Conservation (phyloP, 805 yeast genomes). For the Kluyveromyces wickerhamii region DNA sequence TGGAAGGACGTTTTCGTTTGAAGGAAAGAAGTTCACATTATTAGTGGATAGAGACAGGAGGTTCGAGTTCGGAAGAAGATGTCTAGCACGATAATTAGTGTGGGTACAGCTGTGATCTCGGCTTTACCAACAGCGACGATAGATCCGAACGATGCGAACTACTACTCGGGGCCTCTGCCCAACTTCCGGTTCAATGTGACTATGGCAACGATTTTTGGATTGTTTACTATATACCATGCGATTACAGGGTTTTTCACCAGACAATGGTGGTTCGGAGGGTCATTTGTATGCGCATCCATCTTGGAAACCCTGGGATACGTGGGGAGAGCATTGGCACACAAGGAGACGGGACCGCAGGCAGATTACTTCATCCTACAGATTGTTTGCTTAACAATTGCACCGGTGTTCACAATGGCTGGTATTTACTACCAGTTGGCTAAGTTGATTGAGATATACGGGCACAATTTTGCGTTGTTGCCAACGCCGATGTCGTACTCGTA, state of each 20-base stretch:
- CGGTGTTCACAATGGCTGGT: slow-evolving; percentile 81
- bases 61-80: too few species aligned
- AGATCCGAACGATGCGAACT: slow-evolving; percentile 9
- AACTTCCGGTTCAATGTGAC: slow-evolving; percentile 49
- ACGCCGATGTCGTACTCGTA: slow-evolving; percentile 37
- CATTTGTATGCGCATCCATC: slow-evolving; percentile 47
- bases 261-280: slow-evolving; percentile 59
- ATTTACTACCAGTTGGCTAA: slow-evolving; percentile 67
- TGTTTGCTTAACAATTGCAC: slow-evolving; percentile 65
- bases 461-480: slow-evolving; percentile 37
- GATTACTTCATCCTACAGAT: slow-evolving; percentile 54
- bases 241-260: slow-evolving; percentile 36
- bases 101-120: slow-evolving; percentile 5
- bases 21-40: too few species aligned
- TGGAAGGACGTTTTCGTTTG: too few species aligned
- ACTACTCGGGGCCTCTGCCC: slow-evolving; percentile 42
- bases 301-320: slow-evolving; percentile 64
- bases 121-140: slow-evolving; percentile 3
- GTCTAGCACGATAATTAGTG: slow-evolving; percentile 5
- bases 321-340: slow-evolving; percentile 45
- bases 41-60: too few species aligned
- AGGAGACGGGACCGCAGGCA: slow-evolving; percentile 25
- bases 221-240: slow-evolving; percentile 37
- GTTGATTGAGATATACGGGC: slow-evolving; percentile 53
- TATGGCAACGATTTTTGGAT: slow-evolving; percentile 46